Conservation (phyloP, 2,329 filamentous ascomycete species). For the Calonectria naviculata region DNA sequence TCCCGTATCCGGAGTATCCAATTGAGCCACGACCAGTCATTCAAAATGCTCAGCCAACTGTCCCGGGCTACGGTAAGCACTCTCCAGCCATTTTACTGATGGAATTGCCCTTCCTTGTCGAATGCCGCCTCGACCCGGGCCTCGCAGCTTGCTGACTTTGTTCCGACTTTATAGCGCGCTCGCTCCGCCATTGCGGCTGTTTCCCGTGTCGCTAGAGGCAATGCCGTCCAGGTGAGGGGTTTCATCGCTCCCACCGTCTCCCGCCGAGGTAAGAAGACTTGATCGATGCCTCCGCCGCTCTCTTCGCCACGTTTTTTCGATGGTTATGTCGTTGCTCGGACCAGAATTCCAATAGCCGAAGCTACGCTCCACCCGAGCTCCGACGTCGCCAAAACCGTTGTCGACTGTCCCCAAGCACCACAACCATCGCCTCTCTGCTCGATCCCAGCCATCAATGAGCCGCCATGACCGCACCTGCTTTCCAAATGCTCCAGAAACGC, state of each 20-base stretch:
- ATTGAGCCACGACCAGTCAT: constrained; percentile 60
- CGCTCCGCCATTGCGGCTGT: constrained; percentile 61
- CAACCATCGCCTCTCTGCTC: neutral
- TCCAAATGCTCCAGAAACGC: constrained; percentile 24
- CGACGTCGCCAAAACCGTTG: constrained; percentile 36
- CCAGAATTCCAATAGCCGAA: constrained; percentile 39
- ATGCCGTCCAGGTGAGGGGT: constrained; percentile 61
- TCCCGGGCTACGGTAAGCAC: constrained; percentile 66
- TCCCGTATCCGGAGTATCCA: constrained; percentile 49
- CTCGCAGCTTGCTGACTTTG: constrained; percentile 13
- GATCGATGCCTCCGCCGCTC: constrained; percentile 3
- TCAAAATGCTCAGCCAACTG: constrained; percentile 67
- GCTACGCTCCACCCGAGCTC: constrained; percentile 40
- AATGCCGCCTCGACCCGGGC: neutral
- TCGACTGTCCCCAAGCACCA: neutral
- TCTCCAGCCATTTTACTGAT: neutral
- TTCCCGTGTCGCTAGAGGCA: constrained; percentile 55
- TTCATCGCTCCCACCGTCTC: constrained; percentile 72
- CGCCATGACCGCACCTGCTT: neutral
- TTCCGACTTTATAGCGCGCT: constrained; percentile 57
- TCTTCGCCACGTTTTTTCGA: neutral
- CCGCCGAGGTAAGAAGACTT: constrained; percentile 66
- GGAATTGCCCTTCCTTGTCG: neutral
- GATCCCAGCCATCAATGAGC: neutral
- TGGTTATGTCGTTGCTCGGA: constrained; percentile 28